Evolutionary conservation across 2,329 filamentous ascomycete species (phyloP).

Genomic region (Pezicula carpinea): DNA sequence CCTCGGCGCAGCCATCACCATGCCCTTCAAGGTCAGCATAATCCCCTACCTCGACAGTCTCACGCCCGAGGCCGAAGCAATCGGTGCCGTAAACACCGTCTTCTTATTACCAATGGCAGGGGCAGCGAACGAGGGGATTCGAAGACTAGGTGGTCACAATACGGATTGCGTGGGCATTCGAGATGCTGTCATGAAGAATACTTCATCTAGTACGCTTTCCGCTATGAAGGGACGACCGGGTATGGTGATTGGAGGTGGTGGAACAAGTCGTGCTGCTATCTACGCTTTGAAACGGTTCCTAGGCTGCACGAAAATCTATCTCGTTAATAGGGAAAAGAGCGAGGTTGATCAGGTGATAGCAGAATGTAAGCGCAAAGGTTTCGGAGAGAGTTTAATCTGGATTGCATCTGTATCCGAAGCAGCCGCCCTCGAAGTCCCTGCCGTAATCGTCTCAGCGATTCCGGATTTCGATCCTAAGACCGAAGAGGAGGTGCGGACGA

Average conservation of each 20-base stretch:
- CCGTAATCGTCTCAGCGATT: conserved; percentile 68
- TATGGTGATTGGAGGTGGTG: conserved; percentile 72
- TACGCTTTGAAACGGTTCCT: conserved; percentile 71
- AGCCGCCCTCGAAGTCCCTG: conserved; percentile 49
- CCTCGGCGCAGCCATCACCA: conserved; percentile 70
- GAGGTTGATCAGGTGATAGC: conserved; percentile 65
- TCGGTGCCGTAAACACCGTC: conserved; percentile 78
- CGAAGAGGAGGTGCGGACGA: conserved; percentile 54
- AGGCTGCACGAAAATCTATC: conserved; percentile 63
- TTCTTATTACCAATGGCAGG: conserved; percentile 49
- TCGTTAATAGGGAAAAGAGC: conserved; percentile 66
- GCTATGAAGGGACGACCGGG: conserved; percentile 57
- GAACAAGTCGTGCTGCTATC: conserved; percentile 71
- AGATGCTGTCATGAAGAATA: conserved; percentile 62
- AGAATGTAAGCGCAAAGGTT: conserved; percentile 57
- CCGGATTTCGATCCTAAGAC: conserved; percentile 71
- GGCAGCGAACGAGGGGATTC: not conserved
- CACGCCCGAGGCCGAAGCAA: conserved; percentile 65
- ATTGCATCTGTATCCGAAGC: conserved; percentile 60
- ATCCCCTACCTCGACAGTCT: conserved; percentile 68
- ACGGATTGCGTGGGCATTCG: conserved; percentile 77
- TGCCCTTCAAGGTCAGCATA: conserved; percentile 80
- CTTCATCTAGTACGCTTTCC: conserved; percentile 35
- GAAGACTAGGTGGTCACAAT: conserved; percentile 64
- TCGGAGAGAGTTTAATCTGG: conserved; percentile 55